Conservation (phyloP, 306 rosid genomes). For the Abrus precatorius region DNA sequence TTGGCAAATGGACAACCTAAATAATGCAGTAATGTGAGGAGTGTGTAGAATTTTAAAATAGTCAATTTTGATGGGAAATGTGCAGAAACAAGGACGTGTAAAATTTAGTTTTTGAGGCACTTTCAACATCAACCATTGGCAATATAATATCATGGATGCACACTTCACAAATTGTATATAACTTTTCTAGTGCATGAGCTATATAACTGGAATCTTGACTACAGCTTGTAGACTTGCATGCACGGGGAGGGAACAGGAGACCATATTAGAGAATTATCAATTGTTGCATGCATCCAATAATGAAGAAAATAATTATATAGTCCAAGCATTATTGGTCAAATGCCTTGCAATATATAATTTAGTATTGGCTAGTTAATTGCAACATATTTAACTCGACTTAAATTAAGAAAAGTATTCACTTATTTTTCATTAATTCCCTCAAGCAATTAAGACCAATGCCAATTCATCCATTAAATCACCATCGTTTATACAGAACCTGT, state of each 20-base stretch:
- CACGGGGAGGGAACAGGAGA: conserved; percentile 31
- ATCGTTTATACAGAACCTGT: too few species aligned
- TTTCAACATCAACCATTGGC: conserved; percentile 18
- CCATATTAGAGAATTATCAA: conserved; percentile 19
- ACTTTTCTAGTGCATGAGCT: conserved; percentile 39
- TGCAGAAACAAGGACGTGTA: conserved; percentile 24
- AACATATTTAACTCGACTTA: too few species aligned
- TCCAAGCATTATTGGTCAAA: conserved; percentile 34
- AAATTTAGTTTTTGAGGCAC: conserved; percentile 29
- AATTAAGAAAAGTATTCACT: too few species aligned
- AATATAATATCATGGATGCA: conserved; percentile 28
- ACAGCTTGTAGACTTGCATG: conserved; percentile 28
- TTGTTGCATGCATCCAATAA: conserved; percentile 40
- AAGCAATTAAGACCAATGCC: too few species aligned
- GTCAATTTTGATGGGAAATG: conserved; percentile 48
- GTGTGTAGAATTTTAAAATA: conserved; percentile 29
- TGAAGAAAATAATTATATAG: conserved; percentile 17
- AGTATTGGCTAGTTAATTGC: not conserved
- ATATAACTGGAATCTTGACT: conserved; percentile 50
- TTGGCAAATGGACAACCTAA: conserved; percentile 12
- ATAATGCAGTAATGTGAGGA: conserved; percentile 32
- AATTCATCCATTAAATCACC: too few species aligned
- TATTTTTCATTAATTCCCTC: too few species aligned
- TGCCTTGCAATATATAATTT: conserved; percentile 7
- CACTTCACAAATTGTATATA: conserved; percentile 42